These are phyloP conservation scores for Tylopilus sp. DNA, from an alignment of 768 basidiomycete species.

Conservation along the genomic window DNA sequence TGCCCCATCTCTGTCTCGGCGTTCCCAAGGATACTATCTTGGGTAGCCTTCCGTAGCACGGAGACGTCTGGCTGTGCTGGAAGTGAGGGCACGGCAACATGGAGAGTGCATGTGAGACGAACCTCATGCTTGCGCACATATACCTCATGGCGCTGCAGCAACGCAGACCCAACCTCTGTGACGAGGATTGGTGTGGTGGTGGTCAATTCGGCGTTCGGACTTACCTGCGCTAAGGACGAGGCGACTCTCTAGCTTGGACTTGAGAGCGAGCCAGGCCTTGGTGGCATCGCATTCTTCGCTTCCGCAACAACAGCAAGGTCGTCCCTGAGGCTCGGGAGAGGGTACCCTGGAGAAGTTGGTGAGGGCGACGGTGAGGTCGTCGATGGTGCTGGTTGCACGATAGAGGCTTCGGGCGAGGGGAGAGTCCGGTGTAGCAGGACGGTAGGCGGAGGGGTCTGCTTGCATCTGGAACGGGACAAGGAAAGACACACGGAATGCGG, in stretches of 20 bases:
- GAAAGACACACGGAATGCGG: conserved; percentile 1
- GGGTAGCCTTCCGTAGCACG: conserved; percentile 13
- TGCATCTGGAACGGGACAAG: conserved; percentile 22
- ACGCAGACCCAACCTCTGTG: conserved; percentile 85
- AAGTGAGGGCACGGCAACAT: conserved; percentile 10
- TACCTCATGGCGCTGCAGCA: conserved; percentile 83
- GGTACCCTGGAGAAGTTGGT: conserved; percentile 67
- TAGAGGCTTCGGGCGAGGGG: conserved; percentile 49
- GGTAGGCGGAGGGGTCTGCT: conserved; percentile 21
- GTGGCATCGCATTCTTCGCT: conserved; percentile 62
- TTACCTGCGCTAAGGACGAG: conserved; percentile 84
- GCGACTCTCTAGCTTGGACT: conserved; percentile 69
- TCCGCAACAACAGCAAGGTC: conserved; percentile 62
- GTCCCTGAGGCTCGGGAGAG: conserved; percentile 62
- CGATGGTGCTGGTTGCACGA: conserved; percentile 60
- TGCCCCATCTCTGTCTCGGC: conserved; percentile 12
- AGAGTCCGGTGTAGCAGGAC: conserved; percentile 48
- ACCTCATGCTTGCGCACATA: conserved; percentile 75
- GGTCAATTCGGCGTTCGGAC: conserved; percentile 26
- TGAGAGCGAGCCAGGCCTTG: conserved; percentile 59
- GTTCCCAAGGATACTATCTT: conserved; percentile 8
- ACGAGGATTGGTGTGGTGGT: conserved; percentile 3
- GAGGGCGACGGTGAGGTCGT: conserved; percentile 74
- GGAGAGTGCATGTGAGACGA: conserved; percentile 20
- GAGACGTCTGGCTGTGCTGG: conserved; percentile 16